phyloP scores from a whole-genome alignment of 768 basidiomycete genomes.

The Boletus vermiculosoides region DNA sequence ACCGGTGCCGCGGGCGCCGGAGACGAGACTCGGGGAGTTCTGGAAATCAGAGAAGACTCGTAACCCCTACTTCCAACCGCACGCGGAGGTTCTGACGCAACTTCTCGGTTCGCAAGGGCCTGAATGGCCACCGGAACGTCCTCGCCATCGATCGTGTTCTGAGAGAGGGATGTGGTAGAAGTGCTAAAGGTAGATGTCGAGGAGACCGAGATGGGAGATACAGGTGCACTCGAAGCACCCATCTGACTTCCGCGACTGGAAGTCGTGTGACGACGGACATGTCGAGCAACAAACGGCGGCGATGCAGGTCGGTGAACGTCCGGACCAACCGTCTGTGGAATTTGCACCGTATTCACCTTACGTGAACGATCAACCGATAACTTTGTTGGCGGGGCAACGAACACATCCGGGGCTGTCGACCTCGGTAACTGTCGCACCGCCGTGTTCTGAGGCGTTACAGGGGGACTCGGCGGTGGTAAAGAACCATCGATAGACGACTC shows the following conservation, averaged over 20 bases:
- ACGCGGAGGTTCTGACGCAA: conserved; percentile 26
- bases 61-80: conserved; percentile 10
- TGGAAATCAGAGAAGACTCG: conserved; percentile 16
- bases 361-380: conserved; percentile 17
- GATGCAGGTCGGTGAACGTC: conserved; percentile 30
- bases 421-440: conserved; percentile 16
- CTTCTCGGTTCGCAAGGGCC: conserved; percentile 17
- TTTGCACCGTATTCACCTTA: conserved; percentile 26
- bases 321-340: conserved; percentile 16
- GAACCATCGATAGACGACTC: conserved; percentile 27
- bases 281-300: conserved; percentile 33
- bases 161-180: conserved; percentile 20
- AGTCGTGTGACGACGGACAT: conserved; percentile 34
- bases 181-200: conserved; percentile 29
- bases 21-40: conserved; percentile 26
- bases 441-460: conserved; percentile 21
- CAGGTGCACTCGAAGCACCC: conserved; percentile 32
- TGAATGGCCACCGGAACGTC: conserved; percentile 18
- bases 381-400: conserved; percentile 13
- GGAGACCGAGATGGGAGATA: conserved; percentile 30
- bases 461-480: conserved; percentile 20
- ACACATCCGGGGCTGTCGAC: conserved; percentile 10
- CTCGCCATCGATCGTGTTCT: conserved; percentile 19
- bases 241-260: conserved; percentile 32
- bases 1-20: conserved; percentile 17